Conservation (phyloP, 352 stramenopile species). For the Pythium pyrilobum region DNA sequence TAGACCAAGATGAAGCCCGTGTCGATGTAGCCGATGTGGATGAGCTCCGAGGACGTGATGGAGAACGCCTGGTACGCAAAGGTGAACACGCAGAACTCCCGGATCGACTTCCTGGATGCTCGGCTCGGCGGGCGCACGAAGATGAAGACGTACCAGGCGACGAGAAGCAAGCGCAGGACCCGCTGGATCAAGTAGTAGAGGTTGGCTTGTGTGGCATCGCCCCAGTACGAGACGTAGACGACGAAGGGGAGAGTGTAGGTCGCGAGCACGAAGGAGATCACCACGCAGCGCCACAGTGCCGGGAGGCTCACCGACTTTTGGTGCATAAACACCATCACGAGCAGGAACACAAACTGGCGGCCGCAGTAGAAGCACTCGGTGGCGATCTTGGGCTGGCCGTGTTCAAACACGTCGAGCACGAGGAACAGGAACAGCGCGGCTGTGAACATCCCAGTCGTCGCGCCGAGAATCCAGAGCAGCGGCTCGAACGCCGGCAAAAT, state of each 20-base stretch:
- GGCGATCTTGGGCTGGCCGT: neutral
- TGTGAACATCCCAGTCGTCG: constrained; percentile 29
- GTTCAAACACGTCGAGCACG: constrained; percentile 11
- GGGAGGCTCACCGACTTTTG: constrained; percentile 49
- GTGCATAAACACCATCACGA: constrained; percentile 42
- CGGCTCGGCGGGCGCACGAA: neutral
- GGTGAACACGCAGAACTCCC: constrained; percentile 11
- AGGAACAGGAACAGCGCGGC: constrained; percentile 21
- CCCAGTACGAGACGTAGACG: neutral
- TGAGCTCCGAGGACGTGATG: constrained; percentile 25
- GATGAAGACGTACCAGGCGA: constrained; percentile 4
- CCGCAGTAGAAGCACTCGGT: constrained; percentile 43
- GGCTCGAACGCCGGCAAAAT: constrained; percentile 65
- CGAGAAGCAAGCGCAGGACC: neutral
- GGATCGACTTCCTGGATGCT: neutral
- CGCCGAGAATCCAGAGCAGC: constrained; percentile 44
- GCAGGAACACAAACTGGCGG: constrained; percentile 38
- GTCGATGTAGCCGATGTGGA: constrained; percentile 30
- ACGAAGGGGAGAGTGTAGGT: constrained; percentile 28
- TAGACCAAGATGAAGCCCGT: constrained; percentile 42
- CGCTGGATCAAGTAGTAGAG: neutral
- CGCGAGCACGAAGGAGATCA: constrained; percentile 28
- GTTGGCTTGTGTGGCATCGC: neutral
- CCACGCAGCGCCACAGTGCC: constrained; percentile 26
- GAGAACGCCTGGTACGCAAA: constrained; percentile 2